Percentiles rank a stretch among this genome's conserved stretches.
These are phyloP conservation scores for Colletotrichum sp. DNA, from an alignment of 2,329 filamentous ascomycete genomes.

Conservation along the genomic window DNA sequence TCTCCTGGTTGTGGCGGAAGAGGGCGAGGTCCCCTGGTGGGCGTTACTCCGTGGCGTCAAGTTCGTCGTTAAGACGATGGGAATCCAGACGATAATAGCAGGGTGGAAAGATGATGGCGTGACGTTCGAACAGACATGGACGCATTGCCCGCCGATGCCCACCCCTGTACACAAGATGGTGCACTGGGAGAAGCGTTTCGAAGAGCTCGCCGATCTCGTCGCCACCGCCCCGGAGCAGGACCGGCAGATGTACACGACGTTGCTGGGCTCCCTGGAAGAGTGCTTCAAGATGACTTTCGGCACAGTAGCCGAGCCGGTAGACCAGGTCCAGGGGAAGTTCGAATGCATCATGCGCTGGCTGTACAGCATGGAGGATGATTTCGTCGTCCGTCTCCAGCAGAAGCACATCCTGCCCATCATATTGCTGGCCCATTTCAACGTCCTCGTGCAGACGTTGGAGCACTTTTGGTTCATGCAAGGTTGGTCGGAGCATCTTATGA, in stretches of 20 bases:
- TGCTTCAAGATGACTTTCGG: constrained; percentile 21
- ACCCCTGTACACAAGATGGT: background rate
- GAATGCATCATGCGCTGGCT: constrained; percentile 22
- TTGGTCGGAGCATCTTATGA: constrained; percentile 23
- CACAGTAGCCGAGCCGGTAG: background rate
- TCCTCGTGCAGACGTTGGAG: constrained; percentile 18
- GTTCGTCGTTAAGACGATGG: constrained; percentile 21
- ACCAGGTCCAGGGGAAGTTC: background rate
- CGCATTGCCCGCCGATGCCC: background rate
- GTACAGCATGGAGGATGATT: constrained; percentile 15
- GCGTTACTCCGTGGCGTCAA: constrained; percentile 21
- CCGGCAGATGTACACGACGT: background rate
- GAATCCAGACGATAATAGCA: constrained; percentile 17
- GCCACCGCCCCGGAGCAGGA: background rate
- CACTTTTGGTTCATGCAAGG: constrained; percentile 26
- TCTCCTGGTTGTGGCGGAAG: constrained; percentile 20
- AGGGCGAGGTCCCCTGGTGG: constrained; percentile 24
- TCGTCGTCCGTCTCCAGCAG: constrained; percentile 6
- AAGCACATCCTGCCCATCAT: constrained; percentile 21
- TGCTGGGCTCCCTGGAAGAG: background rate
- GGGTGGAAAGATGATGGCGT: constrained; percentile 10
- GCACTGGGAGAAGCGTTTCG: constrained; percentile 20
- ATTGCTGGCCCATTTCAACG: constrained; percentile 21
- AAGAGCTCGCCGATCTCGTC: constrained; percentile 16
- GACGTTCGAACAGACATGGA: constrained; percentile 1